Percentiles rank a stretch among this genome's conserved stretches.
phyloP scores from a whole-genome alignment of 73 alveolate genomes.

The Paramecium tetraurelia region DNA sequence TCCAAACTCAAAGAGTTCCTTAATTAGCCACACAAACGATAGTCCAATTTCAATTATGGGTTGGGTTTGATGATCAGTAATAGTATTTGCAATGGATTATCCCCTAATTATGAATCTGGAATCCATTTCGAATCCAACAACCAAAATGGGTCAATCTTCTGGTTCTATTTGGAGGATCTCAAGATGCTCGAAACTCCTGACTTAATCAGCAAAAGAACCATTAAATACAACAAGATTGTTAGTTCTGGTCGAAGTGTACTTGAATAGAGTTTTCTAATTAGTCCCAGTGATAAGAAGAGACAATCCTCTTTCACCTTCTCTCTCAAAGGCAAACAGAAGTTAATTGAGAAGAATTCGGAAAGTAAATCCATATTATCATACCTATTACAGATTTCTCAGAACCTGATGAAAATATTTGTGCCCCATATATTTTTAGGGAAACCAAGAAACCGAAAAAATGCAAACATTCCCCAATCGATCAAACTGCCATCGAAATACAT shows the following conservation, averaged over 20 bases:
- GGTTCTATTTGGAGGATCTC: conserved; percentile 22
- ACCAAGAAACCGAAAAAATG: neutral
- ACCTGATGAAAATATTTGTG: neutral
- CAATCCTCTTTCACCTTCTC: neutral
- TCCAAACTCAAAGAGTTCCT: neutral
- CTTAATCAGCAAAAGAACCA: neutral
- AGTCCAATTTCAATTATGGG: neutral
- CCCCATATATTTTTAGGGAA: neutral
- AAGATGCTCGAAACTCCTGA: neutral
- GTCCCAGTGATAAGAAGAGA: conserved; percentile 7
- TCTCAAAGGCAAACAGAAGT: neutral
- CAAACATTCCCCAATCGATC: neutral
- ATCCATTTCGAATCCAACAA: neutral
- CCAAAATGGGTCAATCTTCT: neutral
- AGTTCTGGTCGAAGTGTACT: neutral
- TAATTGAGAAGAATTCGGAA: neutral
- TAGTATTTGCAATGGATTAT: neutral
- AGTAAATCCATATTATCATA: neutral
- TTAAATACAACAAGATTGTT: neutral
- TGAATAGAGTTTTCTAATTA: neutral
- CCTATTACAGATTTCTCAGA: neutral
- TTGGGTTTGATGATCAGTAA: conserved; percentile 27
- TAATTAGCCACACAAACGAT: neutral
- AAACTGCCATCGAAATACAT: neutral
- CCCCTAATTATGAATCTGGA: neutral